Base-by-base conservation (phyloP, 768 basidiomycete genomes). In the Cystobasidium onofrii region DNA sequence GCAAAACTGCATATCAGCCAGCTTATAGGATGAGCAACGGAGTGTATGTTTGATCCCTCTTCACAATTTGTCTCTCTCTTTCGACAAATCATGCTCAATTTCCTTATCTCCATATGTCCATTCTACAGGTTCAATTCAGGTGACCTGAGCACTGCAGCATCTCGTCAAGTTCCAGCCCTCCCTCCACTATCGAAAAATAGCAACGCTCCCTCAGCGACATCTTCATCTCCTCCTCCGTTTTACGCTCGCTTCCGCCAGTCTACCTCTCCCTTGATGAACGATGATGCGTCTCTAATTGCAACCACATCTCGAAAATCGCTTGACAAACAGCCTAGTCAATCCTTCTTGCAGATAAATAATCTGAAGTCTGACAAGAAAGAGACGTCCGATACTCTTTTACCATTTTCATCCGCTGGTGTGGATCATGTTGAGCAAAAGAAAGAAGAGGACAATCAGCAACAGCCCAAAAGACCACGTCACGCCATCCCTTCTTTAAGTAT, bases 1-100 rank as follows among this genome's bases (percentile, higher is more conserved):
- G 57, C 25, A 60, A 60, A 4, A 60, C 57, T 29, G 29, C 33
- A 12, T 60, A 60, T 34, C 57, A 60, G 23, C 25, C 57, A 60
- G 57, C 57, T 4, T 60, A 60, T 27, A 60, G 57, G 33, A 60
- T 60, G 57, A 60, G 57, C 57, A 60, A 60, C 33, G 57, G 57
- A 27, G 57, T 60, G 57, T 60, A 27, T 7, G 57, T 60, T 4
- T 6, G 6, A 27, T 25, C 6, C 33, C 6, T 29, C 23, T 29
- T 60, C 33, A 17, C n/a, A n/a, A n/a, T n/a, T n/a, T n/a, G n/a
- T n/a, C 54, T 29, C 29, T 29, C 54, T 55, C 29, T n/a, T 29
- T 55, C 9, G 54, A n/a, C n/a, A 29, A 10, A 55, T 55, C 9
- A 55, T n/a, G 54, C 54, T 55, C 29, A n/a, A 9, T n/a, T 29